Evolutionary conservation across 2,329 filamentous ascomycete genomes (phyloP).

Genomic region (Penicillium olsonii): DNA sequence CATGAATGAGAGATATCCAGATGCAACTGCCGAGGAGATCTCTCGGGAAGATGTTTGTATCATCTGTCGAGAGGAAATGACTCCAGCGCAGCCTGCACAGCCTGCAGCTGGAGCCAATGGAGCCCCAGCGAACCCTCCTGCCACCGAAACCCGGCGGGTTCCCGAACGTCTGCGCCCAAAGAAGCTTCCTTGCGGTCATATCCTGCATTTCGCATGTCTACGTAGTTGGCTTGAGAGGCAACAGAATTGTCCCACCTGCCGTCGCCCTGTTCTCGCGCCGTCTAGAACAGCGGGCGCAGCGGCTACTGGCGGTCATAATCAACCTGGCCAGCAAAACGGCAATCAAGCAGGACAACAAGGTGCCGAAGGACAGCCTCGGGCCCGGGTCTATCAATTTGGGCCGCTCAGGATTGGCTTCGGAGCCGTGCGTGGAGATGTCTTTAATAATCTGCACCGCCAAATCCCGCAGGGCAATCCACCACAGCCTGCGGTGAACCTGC

Average conservation of each 20-base stretch:
- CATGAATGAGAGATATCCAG: constrained; percentile 88
- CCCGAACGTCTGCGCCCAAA: constrained; percentile 87
- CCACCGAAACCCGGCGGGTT: constrained; percentile 41
- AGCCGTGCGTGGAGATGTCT: constrained; percentile 59
- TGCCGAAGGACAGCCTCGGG: constrained; percentile 46
- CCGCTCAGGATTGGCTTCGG: constrained; percentile 73
- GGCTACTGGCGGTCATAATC: constrained; percentile 28
- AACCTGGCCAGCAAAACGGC: constrained; percentile 31
- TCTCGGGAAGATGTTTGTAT: constrained; percentile 90
- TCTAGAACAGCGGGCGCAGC: constrained; percentile 35
- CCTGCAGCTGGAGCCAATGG: constrained; percentile 47
- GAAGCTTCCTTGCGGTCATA: constrained; percentile 94
- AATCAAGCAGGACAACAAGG: constrained; percentile 44
- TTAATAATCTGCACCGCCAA: constrained; percentile 67
- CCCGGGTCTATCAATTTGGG: constrained; percentile 70
- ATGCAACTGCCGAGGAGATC: constrained; percentile 86
- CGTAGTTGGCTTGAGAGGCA: constrained; percentile 97
- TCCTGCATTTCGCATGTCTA: constrained; percentile 89
- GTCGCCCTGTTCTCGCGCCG: constrained; percentile 71
- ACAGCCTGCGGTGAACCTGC: constrained; percentile 36
- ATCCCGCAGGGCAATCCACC: constrained; percentile 54
- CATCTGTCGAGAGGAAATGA: constrained; percentile 96
- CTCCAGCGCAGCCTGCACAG: constrained; percentile 66
- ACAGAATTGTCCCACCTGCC: constrained; percentile 94
- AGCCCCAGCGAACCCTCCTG: constrained; percentile 31